phyloP scores from a whole-genome alignment of 768 basidiomycete genomes.

The Leucosporidium creatinivorum region DNA sequence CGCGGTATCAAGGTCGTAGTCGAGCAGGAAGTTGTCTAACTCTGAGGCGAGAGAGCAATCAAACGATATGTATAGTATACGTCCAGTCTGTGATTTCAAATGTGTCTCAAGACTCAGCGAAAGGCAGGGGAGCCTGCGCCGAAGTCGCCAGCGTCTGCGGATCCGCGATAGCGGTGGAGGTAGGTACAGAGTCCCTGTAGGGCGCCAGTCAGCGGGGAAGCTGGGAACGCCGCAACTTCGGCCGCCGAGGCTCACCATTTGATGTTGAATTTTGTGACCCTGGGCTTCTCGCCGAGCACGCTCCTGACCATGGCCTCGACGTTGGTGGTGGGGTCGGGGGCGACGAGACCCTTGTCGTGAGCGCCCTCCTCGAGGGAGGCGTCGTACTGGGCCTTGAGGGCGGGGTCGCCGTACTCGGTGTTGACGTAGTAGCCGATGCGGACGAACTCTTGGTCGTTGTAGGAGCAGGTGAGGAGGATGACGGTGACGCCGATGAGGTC shows the following conservation, averaged over 20 bases:
- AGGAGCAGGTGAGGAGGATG: conserved; percentile 91
- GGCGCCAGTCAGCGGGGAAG: too few species aligned
- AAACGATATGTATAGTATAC: too few species aligned
- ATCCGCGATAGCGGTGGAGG: too few species aligned
- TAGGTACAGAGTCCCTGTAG: not conserved
- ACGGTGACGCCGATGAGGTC: conserved; percentile 95
- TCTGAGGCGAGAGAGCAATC: too few species aligned
- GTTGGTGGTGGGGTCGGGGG: conserved; percentile 39
- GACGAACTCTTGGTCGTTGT: conserved; percentile 97
- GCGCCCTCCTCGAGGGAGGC: conserved; percentile 24
- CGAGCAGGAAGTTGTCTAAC: too few species aligned
- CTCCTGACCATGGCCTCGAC: conserved; percentile 74
- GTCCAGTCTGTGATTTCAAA: too few species aligned
- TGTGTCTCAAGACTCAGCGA: too few species aligned
- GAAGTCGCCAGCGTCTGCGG: too few species aligned
- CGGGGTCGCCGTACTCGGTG: conserved; percentile 94
- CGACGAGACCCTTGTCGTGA: conserved; percentile 53
- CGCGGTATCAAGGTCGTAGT: too few species aligned
- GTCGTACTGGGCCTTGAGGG: conserved; percentile 62
- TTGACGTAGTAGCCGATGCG: conserved; percentile 99
- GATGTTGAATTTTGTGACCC: conserved; percentile 67
- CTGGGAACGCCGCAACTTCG: too few species aligned
- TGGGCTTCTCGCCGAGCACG: conserved; percentile 74
- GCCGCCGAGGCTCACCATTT: conserved; percentile 38
- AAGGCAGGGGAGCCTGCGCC: too few species aligned